Evolutionary conservation across 306 rosid genomes (phyloP).

Genomic region (Cicer judaicum): DNA sequence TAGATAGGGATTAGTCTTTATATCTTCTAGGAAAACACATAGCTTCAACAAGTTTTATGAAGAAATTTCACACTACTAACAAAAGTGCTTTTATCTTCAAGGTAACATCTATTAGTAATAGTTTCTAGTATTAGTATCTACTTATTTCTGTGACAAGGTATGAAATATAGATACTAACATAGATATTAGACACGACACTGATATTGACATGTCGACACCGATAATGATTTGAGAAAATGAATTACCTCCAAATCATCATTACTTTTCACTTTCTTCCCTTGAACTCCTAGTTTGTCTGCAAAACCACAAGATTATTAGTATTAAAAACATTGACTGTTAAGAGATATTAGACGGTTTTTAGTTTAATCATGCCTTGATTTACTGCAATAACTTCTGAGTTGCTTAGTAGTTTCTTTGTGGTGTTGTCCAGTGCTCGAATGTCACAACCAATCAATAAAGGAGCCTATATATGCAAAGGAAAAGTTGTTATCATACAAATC

Average conservation of each 20-base stretch:
- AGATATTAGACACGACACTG: too few relatives aligned
- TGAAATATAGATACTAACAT: too few relatives aligned
- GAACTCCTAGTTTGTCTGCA: slow-evolving; percentile 71
- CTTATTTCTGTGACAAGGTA: too few relatives aligned
- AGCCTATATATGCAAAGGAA: slow-evolving; percentile 32
- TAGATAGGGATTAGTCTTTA: not conserved
- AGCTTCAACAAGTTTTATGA: slow-evolving; percentile 20
- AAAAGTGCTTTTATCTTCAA: not conserved
- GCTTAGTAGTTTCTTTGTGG: slow-evolving; percentile 57
- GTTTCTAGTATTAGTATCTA: too few relatives aligned
- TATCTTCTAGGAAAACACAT: not conserved
- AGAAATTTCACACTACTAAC: not conserved
- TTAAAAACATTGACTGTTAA: slow-evolving; percentile 4
- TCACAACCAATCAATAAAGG: slow-evolving; percentile 79
- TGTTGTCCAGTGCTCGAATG: slow-evolving; percentile 59
- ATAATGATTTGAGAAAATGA: too few relatives aligned
- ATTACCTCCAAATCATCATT: slow-evolving; percentile 64
- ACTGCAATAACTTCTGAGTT: slow-evolving; percentile 74
- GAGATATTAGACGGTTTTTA: not conserved
- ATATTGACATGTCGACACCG: too few relatives aligned
- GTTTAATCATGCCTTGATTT: slow-evolving; percentile 64
- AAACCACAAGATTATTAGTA: slow-evolving; percentile 1
- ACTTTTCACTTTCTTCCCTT: slow-evolving; percentile 69
- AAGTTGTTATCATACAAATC: not conserved
- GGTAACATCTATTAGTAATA: not conserved